A percentile compares a stretch with the other conserved stretches of the same genome.
phyloP scores from a whole-genome alignment of 495 filamentous ascomycete species.

The Staphylotrichum tortipilum region DNA sequence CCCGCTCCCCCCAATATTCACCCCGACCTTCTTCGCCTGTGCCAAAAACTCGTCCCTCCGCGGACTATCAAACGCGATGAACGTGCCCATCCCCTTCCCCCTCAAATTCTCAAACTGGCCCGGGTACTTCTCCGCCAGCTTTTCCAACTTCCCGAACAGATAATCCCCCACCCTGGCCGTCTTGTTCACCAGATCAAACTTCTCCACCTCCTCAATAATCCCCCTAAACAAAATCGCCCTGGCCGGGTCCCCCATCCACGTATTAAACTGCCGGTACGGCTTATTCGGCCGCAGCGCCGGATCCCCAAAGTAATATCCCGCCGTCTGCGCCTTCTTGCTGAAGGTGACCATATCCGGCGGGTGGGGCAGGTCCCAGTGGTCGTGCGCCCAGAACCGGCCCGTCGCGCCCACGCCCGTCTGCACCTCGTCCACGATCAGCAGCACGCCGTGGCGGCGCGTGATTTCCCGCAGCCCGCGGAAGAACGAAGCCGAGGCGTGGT shows the following conservation, averaged over 20 bases:
- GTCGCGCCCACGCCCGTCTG: constrained; percentile 95
- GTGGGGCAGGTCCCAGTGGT: constrained; percentile 79
- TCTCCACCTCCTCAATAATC: constrained; percentile 84
- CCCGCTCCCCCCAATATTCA: constrained; percentile 92
- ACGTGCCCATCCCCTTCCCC: constrained; percentile 91
- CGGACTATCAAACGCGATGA: constrained; percentile 92
- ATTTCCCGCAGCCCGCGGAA: constrained; percentile 82
- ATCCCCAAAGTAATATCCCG: constrained; percentile 93
- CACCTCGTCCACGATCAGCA: constrained; percentile 97
- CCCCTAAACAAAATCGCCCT: constrained; percentile 84
- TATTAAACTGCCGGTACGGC: constrained; percentile 99
- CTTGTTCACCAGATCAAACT: constrained; percentile 67
- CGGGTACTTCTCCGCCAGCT: constrained; percentile 66
- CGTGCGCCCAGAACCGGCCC: constrained; percentile 98
- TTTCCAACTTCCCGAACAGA: constrained; percentile 62
- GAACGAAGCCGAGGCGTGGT: constrained; percentile 90
- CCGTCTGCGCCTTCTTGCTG: constrained; percentile 97
- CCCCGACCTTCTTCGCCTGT: constrained; percentile 70
- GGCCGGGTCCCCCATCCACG: constrained; percentile 98
- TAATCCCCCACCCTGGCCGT: constrained; percentile 80
- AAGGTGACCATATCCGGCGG: constrained; percentile 99
- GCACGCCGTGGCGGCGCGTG: constrained; percentile 74
- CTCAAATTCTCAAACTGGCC: constrained; percentile 80
- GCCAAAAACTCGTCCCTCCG: constrained; percentile 74
- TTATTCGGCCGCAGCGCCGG: constrained; percentile 85